Percentiles rank a stretch among this genome's conserved stretches.
These are phyloP conservation scores for Chaetothyriales sp. DNA, from an alignment of 2,329 filamentous ascomycete genomes.

Conservation along the genomic window DNA sequence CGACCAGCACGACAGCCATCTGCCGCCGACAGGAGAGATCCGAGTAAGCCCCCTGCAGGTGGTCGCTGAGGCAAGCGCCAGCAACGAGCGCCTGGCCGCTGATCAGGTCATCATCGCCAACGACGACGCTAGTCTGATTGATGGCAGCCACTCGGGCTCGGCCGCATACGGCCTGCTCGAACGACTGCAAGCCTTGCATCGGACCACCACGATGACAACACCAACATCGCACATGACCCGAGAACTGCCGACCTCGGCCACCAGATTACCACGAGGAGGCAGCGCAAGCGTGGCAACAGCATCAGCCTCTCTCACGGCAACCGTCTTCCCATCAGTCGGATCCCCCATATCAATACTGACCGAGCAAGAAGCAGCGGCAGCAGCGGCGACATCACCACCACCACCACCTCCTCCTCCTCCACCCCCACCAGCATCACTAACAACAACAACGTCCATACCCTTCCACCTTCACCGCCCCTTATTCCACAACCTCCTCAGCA, in stretches of 20 bases:
- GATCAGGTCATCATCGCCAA: constrained; percentile 27
- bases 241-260: constrained; percentile 1
- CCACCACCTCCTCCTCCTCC: not conserved
- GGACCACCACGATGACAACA: not conserved
- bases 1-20: constrained; percentile 49
- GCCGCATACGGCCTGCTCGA: constrained; percentile 28
- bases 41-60: constrained; percentile 26
- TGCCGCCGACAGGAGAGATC: constrained; percentile 49
- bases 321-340: not conserved
- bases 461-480: constrained; percentile 5
- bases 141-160: constrained; percentile 24
- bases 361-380: not conserved
- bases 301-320: not conserved
- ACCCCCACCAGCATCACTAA: not conserved
- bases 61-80: constrained; percentile 31
- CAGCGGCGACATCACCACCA: not conserved
- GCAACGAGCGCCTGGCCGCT: constrained; percentile 24
- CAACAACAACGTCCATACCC: not conserved
- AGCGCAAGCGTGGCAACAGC: not conserved
- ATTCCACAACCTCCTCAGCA: constrained; percentile 8
- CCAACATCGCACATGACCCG: constrained; percentile 1
- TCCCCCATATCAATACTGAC: not conserved
- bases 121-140: constrained; percentile 27
- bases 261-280: not conserved
- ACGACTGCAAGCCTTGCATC: constrained; percentile 16